phyloP scores from a whole-genome alignment of 2,329 filamentous ascomycete genomes.

The Phyllosticta citribraziliensis region DNA sequence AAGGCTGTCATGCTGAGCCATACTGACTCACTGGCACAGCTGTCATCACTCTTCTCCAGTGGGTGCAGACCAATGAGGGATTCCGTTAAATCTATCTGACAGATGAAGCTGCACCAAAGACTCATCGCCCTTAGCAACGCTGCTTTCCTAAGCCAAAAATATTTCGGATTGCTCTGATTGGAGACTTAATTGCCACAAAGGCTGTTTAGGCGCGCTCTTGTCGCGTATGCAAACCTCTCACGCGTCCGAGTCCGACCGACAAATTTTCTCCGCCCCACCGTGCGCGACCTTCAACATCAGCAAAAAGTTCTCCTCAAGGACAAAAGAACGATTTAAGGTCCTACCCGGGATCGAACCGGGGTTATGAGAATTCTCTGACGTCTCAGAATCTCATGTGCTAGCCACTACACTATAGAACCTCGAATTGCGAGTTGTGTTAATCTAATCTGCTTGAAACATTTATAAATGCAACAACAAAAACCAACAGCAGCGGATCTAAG shows the following conservation, averaged over 20 bases:
- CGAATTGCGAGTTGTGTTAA: neutral
- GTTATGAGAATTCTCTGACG: neutral
- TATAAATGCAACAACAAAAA: neutral
- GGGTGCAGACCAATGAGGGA: neutral
- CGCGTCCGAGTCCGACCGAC: neutral
- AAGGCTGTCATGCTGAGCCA: neutral
- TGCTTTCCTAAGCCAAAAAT: neutral
- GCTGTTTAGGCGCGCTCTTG: neutral
- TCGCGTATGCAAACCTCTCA: neutral
- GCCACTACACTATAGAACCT: conserved; percentile 11
- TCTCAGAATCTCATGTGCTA: conserved; percentile 10
- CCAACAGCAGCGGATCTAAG: neutral
- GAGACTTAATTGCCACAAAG: neutral
- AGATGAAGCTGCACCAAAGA: neutral
- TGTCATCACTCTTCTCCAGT: too few relatives aligned
- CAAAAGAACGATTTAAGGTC: neutral
- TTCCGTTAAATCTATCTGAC: neutral
- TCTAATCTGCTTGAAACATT: neutral
- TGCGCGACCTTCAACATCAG: neutral
- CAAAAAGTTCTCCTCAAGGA: neutral
- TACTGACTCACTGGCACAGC: neutral
- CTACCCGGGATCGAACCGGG: conserved; percentile 11
- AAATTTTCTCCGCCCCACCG: neutral
- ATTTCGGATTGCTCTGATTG: neutral
- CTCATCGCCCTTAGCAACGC: neutral